Evolutionary conservation across 225 moss, liverwort and hornwort species (phyloP).

Genomic region (Antitrichia curtipendula): DNA sequence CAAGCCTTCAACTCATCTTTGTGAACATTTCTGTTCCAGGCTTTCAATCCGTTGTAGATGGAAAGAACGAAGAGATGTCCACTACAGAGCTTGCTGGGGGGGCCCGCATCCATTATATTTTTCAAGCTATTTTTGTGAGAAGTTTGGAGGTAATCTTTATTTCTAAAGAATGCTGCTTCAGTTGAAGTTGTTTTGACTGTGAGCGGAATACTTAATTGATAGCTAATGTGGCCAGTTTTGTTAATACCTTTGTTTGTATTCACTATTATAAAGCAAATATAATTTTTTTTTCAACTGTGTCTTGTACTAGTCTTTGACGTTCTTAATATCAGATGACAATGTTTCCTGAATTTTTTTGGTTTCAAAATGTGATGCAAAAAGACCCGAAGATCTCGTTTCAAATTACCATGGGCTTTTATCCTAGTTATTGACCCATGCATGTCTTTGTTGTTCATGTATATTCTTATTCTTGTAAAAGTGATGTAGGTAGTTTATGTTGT

Average conservation of each 20-base stretch:
- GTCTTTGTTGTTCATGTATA: not conserved
- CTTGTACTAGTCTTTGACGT: not conserved
- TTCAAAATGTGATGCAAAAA: not conserved
- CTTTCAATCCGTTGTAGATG: slow-evolving; percentile 94
- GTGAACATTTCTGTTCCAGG: slow-evolving; percentile 20
- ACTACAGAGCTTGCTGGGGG: slow-evolving; percentile 94
- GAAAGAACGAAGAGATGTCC: slow-evolving; percentile 99
- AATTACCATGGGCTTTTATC: not conserved
- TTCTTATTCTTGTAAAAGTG: not conserved
- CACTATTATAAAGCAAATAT: not conserved
- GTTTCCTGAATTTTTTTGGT: not conserved
- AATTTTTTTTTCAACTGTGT: not conserved
- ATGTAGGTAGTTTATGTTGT: not conserved
- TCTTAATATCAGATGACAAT: not conserved
- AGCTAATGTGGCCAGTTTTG: not conserved
- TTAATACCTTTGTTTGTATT: not conserved
- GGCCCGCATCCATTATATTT: slow-evolving; percentile 96
- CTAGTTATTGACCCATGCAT: not conserved
- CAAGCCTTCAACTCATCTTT: not conserved
- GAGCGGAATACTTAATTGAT: not conserved
- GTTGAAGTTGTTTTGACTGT: not conserved
- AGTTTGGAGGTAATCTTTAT: slow-evolving; percentile 67
- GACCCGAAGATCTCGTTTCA: not conserved
- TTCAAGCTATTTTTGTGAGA: slow-evolving; percentile 96
- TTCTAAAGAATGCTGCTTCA: not conserved